phyloP scores from a whole-genome alignment of 2,329 filamentous ascomycete species.

The Thielaviopsis cerberus region DNA sequence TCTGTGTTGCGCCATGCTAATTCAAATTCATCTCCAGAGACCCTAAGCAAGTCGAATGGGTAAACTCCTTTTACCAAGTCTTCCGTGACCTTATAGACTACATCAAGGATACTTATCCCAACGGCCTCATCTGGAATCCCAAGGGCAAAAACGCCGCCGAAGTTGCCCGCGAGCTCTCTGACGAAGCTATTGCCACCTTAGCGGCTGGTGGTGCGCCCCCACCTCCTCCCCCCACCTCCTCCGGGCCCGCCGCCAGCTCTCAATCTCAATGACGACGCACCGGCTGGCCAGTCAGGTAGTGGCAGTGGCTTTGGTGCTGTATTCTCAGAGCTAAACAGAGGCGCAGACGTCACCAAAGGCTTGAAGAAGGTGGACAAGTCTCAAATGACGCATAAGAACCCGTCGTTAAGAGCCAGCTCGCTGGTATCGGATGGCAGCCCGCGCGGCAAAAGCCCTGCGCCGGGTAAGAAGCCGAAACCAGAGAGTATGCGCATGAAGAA shows the following conservation, averaged over 20 bases:
- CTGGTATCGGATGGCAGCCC: conserved; percentile 43
- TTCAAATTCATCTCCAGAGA: conserved; percentile 37
- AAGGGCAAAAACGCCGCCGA: conserved; percentile 56
- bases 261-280: conserved; percentile 32
- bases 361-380: conserved; percentile 87
- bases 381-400: conserved; percentile 98
- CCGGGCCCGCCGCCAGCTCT: conserved; percentile 51
- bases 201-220: conserved; percentile 29
- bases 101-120: conserved; percentile 63
- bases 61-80: conserved; percentile 79
- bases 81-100: conserved; percentile 72
- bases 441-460: conserved; percentile 68
- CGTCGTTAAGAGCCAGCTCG: conserved; percentile 56
- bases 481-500: conserved; percentile 73
- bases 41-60: conserved; percentile 65
- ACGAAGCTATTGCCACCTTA: conserved; percentile 21
- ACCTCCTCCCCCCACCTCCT: conserved; percentile 38
- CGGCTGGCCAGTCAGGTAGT: conserved; percentile 20
- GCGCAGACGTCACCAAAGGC: conserved; percentile 68
- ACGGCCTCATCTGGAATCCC: conserved; percentile 73
- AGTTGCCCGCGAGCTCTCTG: conserved; percentile 36
- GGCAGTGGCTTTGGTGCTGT: conserved; percentile 61
- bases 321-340: conserved; percentile 80
- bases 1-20: neutral
- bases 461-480: conserved; percentile 72